Conservation (phyloP, 495 filamentous ascomycete species). For the Choiromyces venosus region DNA sequence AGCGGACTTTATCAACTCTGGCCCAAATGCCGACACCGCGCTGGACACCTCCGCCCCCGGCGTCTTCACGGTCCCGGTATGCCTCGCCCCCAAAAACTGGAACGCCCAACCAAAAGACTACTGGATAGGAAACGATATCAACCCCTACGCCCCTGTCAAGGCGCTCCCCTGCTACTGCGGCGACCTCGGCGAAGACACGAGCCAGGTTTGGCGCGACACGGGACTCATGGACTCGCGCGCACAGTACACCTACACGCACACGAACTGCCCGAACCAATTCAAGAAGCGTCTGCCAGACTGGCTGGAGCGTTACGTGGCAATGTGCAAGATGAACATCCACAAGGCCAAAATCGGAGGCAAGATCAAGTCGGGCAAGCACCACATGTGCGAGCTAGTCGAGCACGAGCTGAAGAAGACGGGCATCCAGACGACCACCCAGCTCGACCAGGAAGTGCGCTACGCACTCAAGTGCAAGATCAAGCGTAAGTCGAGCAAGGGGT, state of each 20-base stretch:
- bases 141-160: conserved; percentile 23
- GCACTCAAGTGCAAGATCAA: conserved; percentile 39
- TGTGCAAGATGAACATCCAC: conserved; percentile 27
- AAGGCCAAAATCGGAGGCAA: conserved; percentile 4
- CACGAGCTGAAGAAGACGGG: conserved; percentile 23
- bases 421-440: conserved; percentile 15
- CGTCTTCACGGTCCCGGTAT: conserved; percentile 38
- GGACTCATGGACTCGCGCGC: conserved; percentile 26
- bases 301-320: conserved; percentile 35
- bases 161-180: conserved; percentile 38
- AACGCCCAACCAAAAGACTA: conserved; percentile 32
- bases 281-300: conserved; percentile 25
- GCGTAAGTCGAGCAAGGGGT: conserved; percentile 12
- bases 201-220: conserved; percentile 27
- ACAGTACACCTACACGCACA: conserved; percentile 23
- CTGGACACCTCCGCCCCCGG: conserved; percentile 27
- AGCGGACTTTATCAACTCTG: conserved; percentile 19
- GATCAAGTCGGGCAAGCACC: conserved; percentile 21
- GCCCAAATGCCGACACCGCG: conserved; percentile 25
- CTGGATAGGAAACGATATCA: conserved; percentile 16
- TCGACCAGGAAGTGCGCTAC: conserved; percentile 24
- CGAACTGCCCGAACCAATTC: conserved; percentile 36
- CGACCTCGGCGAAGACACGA: conserved; percentile 31
- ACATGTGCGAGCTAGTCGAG: conserved; percentile 29
- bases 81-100: conserved; percentile 36